Evolutionary conservation across 2,329 filamentous ascomycete genomes (phyloP).

Genomic region (Scolecobasidium constrictum): DNA sequence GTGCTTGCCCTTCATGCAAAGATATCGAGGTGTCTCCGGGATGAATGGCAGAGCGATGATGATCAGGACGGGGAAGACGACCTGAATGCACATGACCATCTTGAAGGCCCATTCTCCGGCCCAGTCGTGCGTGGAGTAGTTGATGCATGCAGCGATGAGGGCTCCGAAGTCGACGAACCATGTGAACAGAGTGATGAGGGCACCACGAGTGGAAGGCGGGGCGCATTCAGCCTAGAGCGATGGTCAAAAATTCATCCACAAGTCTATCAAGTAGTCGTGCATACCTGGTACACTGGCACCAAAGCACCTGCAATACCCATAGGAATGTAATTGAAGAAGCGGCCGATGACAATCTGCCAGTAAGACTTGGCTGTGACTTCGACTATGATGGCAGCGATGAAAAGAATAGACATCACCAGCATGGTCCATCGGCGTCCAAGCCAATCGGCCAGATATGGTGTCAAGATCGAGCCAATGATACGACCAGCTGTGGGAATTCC

Average conservation of each 20-base stretch:
- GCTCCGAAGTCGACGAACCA: background rate
- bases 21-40: constrained; percentile 1
- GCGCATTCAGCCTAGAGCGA: background rate
- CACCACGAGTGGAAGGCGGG: background rate
- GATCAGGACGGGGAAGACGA: background rate
- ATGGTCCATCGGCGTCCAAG: background rate
- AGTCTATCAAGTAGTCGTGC: too few relatives aligned
- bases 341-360: background rate
- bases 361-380: background rate
- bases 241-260: too few relatives aligned
- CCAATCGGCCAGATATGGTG: background rate
- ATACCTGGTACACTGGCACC: background rate
- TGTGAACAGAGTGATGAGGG: background rate
- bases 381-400: background rate
- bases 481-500: background rate
- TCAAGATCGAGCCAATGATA: background rate
- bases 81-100: background rate
- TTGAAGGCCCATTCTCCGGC: background rate
- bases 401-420: background rate
- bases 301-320: background rate
- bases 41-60: background rate
- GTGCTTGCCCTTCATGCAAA: background rate
- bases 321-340: background rate
- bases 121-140: background rate
- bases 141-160: background rate